Percentiles rank a stretch among this genome's conserved stretches.
Conservation (phyloP, 2,329 filamentous ascomycete genomes). For the Cryphonectria parasitica region DNA sequence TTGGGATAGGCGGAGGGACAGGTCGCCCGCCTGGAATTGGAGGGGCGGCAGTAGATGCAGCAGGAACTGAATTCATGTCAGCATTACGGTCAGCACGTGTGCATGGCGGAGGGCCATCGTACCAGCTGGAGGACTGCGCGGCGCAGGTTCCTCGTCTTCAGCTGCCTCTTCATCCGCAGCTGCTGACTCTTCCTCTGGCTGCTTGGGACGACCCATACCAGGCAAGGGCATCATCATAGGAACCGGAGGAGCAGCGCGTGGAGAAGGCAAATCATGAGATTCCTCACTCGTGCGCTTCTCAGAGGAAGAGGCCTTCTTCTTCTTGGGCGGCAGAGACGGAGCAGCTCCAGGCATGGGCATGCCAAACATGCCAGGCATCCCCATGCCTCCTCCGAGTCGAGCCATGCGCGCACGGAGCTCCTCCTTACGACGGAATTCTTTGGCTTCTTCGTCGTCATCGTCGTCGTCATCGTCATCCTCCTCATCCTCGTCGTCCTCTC, state of each 20-base stretch:
- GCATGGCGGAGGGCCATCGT: constrained; percentile 34
- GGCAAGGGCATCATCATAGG: constrained; percentile 69
- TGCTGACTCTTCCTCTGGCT: constrained; percentile 45
- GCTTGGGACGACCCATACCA: constrained; percentile 67
- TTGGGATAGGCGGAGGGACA: constrained; percentile 60
- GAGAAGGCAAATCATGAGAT: constrained; percentile 48
- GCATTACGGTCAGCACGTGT: constrained; percentile 28
- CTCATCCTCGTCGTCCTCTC: constrained; percentile 63
- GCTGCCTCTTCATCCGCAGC: constrained; percentile 50
- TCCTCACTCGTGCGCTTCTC: constrained; percentile 50
- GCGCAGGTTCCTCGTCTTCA: constrained; percentile 42
- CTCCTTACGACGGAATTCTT: constrained; percentile 81
- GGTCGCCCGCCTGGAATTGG: constrained; percentile 57
- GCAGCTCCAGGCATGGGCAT: constrained; percentile 62
- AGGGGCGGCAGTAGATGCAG: constrained; percentile 41
- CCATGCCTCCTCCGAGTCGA: constrained; percentile 97
- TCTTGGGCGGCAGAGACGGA: constrained; percentile 52
- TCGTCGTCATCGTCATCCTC: constrained; percentile 70
- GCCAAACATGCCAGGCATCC: constrained; percentile 93
- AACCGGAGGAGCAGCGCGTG: constrained; percentile 56
- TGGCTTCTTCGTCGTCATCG: constrained; percentile 84
- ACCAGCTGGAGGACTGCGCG: constrained; percentile 31
- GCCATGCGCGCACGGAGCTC: constrained; percentile 95
- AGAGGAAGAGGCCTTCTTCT: constrained; percentile 55
- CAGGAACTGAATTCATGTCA: constrained; percentile 37